Conservation (phyloP, 1,139 yeast genomes). For the Candida sp. region DNA sequence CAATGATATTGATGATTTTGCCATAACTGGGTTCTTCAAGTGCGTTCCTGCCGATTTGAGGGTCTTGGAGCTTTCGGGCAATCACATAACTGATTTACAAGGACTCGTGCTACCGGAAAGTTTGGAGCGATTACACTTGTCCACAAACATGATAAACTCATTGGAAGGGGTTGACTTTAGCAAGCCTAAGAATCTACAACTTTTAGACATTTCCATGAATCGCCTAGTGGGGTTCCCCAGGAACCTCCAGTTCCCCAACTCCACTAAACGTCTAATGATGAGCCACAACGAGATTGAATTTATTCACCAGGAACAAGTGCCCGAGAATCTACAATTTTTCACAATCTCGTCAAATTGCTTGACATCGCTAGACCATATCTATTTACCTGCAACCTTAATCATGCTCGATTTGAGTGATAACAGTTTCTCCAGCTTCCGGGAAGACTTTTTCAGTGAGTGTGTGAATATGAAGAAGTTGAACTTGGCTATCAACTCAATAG, state of each 20-base stretch:
- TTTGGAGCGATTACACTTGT: slow-evolving; percentile 17
- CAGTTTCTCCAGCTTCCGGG: slow-evolving; percentile 18
- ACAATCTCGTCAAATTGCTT: slow-evolving; percentile 21
- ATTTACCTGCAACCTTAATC: slow-evolving; percentile 18
- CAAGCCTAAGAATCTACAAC: slow-evolving; percentile 14
- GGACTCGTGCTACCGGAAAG: slow-evolving; percentile 17
- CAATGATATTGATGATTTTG: slow-evolving; percentile 18
- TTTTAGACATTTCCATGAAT: slow-evolving; percentile 11
- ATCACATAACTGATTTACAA: slow-evolving; percentile 19
- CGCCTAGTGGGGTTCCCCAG: slow-evolving; percentile 11
- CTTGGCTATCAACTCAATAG: slow-evolving; percentile 23
- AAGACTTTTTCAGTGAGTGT: slow-evolving; percentile 16
- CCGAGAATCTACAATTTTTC: slow-evolving; percentile 18
- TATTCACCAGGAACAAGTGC: slow-evolving; percentile 16
- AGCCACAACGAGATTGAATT: slow-evolving; percentile 20
- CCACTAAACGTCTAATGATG: slow-evolving; percentile 17
- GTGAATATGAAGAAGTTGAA: slow-evolving; percentile 16
- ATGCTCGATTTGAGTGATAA: slow-evolving; percentile 22
- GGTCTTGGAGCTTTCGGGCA: slow-evolving; percentile 23
- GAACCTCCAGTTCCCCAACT: slow-evolving; percentile 18
- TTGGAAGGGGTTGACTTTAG: slow-evolving; percentile 20
- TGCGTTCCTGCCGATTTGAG: slow-evolving; percentile 12
- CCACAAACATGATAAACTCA: slow-evolving; percentile 22
- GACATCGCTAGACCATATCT: slow-evolving; percentile 13
- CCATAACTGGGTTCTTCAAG: slow-evolving; percentile 11